A percentile compares a stretch with the other conserved stretches of the same genome.
phyloP scores from a whole-genome alignment of 116 monocot species.

The Posidonia oceanica region DNA sequence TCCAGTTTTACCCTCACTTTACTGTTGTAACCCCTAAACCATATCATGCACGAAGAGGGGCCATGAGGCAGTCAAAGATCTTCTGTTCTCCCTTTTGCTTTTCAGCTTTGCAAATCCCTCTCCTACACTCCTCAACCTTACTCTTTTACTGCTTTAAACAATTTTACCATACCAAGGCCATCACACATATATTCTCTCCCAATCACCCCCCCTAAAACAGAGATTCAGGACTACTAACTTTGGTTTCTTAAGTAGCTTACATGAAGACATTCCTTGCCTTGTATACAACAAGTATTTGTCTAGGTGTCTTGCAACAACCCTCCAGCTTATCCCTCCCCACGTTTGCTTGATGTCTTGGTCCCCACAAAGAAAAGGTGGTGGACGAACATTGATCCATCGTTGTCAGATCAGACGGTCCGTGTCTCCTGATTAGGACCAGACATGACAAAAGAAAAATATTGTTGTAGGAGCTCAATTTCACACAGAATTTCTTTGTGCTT shows the following conservation, averaged over 20 bases:
- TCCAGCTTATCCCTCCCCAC: background rate
- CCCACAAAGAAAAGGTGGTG: background rate
- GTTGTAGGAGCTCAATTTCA: background rate
- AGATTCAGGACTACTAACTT: background rate
- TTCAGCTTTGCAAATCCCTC: conserved; percentile 4
- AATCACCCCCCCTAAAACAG: background rate
- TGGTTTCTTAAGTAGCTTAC: background rate
- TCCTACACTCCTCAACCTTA: background rate
- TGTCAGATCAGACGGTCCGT: background rate
- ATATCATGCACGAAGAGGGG: too few relatives aligned
- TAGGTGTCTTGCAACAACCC: background rate
- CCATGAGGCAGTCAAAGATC: conserved; percentile 2
- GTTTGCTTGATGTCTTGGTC: background rate
- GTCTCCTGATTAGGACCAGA: background rate
- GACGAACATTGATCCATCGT: background rate
- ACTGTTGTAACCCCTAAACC: too few relatives aligned
- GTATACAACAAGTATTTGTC: background rate
- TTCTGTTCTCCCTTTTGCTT: conserved; percentile 8
- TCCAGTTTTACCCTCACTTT: too few relatives aligned
- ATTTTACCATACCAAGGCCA: conserved; percentile 2
- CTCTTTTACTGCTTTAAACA: background rate
- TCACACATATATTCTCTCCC: background rate
- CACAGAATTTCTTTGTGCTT: too few relatives aligned
- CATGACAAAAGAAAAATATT: background rate
- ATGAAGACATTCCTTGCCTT: background rate